Evolutionary conservation across 805 yeast genomes (phyloP), one percentile per base, ranked within the genome.

Genomic region (Kodamaea neixiangensis): DNA sequence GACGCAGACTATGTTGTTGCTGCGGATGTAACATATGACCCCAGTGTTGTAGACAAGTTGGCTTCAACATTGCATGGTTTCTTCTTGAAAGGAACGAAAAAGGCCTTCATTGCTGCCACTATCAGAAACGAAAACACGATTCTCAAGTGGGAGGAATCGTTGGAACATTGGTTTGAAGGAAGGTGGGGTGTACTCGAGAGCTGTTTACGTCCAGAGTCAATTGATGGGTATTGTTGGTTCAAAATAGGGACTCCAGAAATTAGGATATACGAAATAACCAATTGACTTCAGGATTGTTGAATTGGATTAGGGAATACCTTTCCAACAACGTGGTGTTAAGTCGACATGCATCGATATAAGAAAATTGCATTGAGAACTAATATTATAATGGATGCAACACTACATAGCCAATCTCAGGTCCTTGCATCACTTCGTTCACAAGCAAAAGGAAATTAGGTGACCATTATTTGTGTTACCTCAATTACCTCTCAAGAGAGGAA

Each of bases 1-100:
- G 7, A 59, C 1, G 57, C 52, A 9, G 83, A 85, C 58, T 65
- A 84, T 1, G 69, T 90, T 0, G 61, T 89, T 3, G 97, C 92
- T 0, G 94, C 97, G 0, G 98, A 92, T 66, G 89, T 92, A 11
- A 89, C 97, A 0, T 92, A 88, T 66, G 97, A 92, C 60, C 63
- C 82, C 2, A 69, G 78, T 3, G 73, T 83, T 2, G 74, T 89
- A 17, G 82, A 83, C 0, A 68, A 68, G 19, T 72, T 92, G 38
- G 76, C 82, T n/a, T 53, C 61, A 3, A 78, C 85, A 9, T 61
- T 87, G 2, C 54, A 61, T n/a, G 73, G 69, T 37, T 67, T 75
- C 48, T 64, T 74, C 44, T 58, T 3, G 34, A 58, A 39, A 5
- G 56, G 60, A 19, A 65, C 66, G 4, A 56, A 54, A 19, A 11